phyloP scores from a whole-genome alignment of 2,329 filamentous ascomycete species.

The Sporothrix pseudoabietina region DNA sequence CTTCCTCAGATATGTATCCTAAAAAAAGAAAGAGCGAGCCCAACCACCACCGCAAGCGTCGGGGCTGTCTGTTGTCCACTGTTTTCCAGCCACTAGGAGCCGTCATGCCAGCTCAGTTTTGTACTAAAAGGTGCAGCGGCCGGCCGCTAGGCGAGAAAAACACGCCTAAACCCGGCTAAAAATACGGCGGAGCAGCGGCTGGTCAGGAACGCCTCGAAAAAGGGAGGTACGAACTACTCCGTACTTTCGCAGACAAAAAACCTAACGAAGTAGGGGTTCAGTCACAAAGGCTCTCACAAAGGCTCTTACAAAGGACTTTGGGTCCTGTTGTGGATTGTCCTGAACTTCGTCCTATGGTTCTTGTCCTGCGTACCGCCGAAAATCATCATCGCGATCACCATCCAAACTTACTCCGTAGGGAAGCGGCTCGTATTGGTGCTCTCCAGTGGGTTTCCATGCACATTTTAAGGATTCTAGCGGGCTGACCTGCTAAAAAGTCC shows the following conservation, averaged over 20 bases:
- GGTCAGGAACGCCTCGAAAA: constrained; percentile 24
- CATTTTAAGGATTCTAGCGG: constrained; percentile 17
- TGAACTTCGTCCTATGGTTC: background rate
- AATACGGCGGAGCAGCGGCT: constrained; percentile 21
- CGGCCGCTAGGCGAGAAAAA: constrained; percentile 12
- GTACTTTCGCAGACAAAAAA: background rate
- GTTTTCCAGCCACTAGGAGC: constrained; percentile 2
- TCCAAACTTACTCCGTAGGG: background rate
- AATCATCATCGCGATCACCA: constrained; percentile 14
- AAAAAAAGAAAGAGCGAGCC: background rate
- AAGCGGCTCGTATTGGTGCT: constrained; percentile 1
- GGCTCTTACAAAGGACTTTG: background rate
- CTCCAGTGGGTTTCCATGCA: background rate
- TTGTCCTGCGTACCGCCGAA: background rate
- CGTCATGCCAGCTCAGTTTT: background rate
- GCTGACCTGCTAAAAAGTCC: constrained; percentile 1
- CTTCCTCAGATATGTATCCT: constrained; percentile 20
- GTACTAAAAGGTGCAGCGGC: constrained; percentile 4
- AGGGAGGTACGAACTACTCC: too few species aligned
- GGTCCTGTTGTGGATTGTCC: background rate
- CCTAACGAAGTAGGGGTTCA: background rate
- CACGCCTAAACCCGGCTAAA: constrained; percentile 3
- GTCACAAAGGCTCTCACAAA: background rate
- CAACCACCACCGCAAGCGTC: background rate
- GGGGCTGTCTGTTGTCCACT: background rate